phyloP scores from a whole-genome alignment of 257 asterid species.

The Solanum corneliomulleri region DNA sequence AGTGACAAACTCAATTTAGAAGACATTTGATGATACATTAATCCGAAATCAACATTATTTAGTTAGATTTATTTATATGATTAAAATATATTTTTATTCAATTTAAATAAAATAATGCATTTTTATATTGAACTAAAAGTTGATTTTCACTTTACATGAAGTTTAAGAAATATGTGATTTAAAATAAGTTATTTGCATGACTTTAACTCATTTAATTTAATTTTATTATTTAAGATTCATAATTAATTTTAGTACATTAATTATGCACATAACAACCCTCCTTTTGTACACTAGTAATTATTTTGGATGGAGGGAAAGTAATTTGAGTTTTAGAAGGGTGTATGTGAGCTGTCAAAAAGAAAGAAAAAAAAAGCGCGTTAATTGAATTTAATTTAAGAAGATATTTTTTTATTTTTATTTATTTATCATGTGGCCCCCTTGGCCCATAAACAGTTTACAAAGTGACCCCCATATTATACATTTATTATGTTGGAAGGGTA shows the following conservation, averaged over 20 bases:
- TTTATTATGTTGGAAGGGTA: not conserved
- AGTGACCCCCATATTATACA: not conserved
- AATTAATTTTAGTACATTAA: too few species aligned
- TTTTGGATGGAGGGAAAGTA: not conserved
- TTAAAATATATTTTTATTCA: too few species aligned
- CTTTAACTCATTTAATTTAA: too few species aligned
- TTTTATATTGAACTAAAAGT: too few species aligned
- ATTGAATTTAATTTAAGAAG: not conserved
- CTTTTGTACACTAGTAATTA: not conserved
- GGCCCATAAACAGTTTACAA: not conserved
- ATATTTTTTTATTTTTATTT: not conserved
- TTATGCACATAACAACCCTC: not conserved
- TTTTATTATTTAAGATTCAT: too few species aligned
- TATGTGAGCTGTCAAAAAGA: not conserved
- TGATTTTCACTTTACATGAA: too few species aligned
- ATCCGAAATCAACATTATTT: too few species aligned
- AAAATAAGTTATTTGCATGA: not conserved
- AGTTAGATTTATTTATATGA: too few species aligned
- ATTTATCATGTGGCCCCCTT: not conserved
- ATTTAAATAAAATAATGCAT: too few species aligned
- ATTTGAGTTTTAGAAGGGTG: not conserved
- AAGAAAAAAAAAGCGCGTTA: not conserved
- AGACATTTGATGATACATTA: too few species aligned
- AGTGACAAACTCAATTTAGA: too few species aligned
- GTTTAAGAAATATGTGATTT: not conserved